Evolutionary conservation across 306 rosid genomes (phyloP), one percentile per base, ranked within the genome.

Genomic region (Trifolium pratense): DNA sequence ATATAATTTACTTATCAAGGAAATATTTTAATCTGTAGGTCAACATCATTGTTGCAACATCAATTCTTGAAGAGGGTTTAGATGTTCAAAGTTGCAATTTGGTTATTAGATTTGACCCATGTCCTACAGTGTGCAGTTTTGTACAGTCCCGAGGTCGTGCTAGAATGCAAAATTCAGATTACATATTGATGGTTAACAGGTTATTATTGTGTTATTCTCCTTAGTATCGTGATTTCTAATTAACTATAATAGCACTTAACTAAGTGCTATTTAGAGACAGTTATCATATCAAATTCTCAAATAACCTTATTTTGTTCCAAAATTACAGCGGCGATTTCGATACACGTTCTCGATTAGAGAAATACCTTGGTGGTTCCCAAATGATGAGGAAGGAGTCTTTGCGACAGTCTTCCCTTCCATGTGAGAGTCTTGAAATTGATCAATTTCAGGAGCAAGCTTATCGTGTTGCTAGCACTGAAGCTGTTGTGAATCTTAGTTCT

Each of bases 121-220:
- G 80, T 59, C 79, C 87, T 60, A 93, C 96, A 15, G 92, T 93
- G 12, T 85, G 91, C 74, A 91, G 98, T 81, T 91, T 91, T 79
- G 91, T 93, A 68, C 98, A 91, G 85, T 93, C 98, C 32, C 73
- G 94, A 59, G 98, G 98, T 5, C 96, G 97, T 46, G 98, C 97
- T 1, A 89, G 98, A 74, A 88, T 81, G 89, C 79, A 36, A 31
- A 84, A 93, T 71, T 91, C 98, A 6, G 94, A 89, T 45, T 93
- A 86, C 57, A 9, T 93, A 51, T 84, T 91, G 60, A 91, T 93
- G 96, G 85, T 93, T 46, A 66, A 91, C 67, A 85, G 96, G 98
- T 89, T 58, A 64, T 43, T 45, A 32, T 51, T 63, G 26, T 56
- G 9, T 29, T 2, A 10, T 39, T 34, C 17, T 59, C 1, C n/a